Percentiles rank a stretch among this genome's conserved stretches.
Evolutionary conservation across 805 yeast species (phyloP).

Genomic region (Metschnikowia baotianmanensis): DNA sequence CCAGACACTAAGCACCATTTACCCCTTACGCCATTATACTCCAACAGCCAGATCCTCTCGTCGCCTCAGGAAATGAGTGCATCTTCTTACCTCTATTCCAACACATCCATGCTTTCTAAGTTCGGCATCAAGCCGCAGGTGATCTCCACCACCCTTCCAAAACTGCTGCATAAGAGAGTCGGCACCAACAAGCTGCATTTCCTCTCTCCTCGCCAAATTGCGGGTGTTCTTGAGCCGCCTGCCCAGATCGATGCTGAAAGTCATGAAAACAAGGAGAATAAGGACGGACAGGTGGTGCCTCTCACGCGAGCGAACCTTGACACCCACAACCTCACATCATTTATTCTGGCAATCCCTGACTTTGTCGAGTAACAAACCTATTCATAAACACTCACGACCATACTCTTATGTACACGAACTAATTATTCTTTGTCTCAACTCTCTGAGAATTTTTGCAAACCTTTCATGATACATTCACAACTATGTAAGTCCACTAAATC

Average conservation of each 20-base stretch:
- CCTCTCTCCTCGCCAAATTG: no score
- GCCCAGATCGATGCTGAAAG: conserved; percentile 1
- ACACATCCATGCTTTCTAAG: conserved; percentile 35
- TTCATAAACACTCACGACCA: conserved; percentile 2
- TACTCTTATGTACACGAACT: no score
- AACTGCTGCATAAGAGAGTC: conserved; percentile 7
- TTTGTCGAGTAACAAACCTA: conserved; percentile 14
- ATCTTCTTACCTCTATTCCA: conserved; percentile 33
- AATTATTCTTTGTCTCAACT: not conserved
- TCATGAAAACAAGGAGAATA: conserved; percentile 14
- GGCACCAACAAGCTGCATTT: conserved; percentile 7
- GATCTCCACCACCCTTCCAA: conserved; percentile 30
- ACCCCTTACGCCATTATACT: conserved; percentile 33
- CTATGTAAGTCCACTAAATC: not conserved
- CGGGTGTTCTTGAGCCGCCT: no score
- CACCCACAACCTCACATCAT: conserved; percentile 17
- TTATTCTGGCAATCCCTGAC: conserved; percentile 10
- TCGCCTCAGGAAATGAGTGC: conserved; percentile 20
- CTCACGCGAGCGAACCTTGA: conserved; percentile 19
- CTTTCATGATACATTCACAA: not conserved
- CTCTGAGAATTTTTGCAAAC: not conserved
- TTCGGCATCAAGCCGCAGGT: conserved; percentile 44
- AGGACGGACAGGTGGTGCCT: conserved; percentile 10
- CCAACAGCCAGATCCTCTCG: conserved; percentile 31
- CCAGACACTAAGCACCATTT: conserved; percentile 27